Conservation (phyloP, 2,329 filamentous ascomycete genomes). For the Trichoderma gracile region DNA sequence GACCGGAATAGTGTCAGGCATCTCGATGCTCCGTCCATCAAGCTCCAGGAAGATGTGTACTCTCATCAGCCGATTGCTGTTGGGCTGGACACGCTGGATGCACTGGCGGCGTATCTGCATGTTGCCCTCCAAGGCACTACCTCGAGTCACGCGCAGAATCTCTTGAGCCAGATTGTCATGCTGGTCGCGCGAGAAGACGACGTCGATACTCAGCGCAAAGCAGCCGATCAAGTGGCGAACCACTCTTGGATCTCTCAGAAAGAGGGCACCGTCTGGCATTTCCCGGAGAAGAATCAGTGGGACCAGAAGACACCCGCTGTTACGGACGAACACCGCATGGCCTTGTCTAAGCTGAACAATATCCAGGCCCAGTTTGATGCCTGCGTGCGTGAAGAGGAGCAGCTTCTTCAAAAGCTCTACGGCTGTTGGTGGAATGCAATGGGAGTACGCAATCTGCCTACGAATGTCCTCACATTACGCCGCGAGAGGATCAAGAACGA, state of each 20-base stretch:
- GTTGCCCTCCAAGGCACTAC: neutral
- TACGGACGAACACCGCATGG: neutral
- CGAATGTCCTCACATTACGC: neutral
- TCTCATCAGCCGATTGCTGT: neutral
- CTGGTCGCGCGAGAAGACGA: neutral
- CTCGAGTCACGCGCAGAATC: too few species aligned
- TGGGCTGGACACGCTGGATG: neutral
- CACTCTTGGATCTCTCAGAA: neutral
- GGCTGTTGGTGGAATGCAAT: neutral
- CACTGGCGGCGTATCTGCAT: neutral
- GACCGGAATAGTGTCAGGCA: too few species aligned
- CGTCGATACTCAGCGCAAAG: neutral
- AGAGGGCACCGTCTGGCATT: neutral
- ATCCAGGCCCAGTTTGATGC: neutral
- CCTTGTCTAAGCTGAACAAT: neutral
- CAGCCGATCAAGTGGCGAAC: neutral
- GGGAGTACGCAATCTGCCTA: neutral
- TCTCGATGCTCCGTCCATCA: too few species aligned
- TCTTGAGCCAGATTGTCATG: neutral
- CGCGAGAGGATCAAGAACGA: neutral
- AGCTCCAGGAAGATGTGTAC: neutral
- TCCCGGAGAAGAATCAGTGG: neutral
- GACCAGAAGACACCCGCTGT: neutral
- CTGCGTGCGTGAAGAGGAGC: neutral
- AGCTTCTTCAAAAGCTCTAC: neutral